Evolutionary conservation across 805 yeast genomes (phyloP), one percentile per base, ranked within the genome.

Genomic region (Candida pseudofarinosa): DNA sequence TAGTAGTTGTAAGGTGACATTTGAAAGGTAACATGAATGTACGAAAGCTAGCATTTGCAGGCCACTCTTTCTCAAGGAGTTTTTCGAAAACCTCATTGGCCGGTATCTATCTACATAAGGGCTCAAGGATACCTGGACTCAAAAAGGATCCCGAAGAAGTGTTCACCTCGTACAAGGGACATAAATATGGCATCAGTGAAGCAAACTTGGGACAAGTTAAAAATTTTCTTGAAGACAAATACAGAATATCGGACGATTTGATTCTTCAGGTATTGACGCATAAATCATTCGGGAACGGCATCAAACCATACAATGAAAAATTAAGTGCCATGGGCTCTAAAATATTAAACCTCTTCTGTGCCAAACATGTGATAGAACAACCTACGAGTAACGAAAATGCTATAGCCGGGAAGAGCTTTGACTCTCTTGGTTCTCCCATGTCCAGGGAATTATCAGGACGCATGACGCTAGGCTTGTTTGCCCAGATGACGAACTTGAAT

Each of bases 281-380:
- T 68, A 91, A 91, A 67, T 87, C 96, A 17, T 91, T 89, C 72
- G 95, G 95, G 4, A 95, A 88, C 65, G 97, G 96, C 7, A 71
- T 77, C 48, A 80, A 83, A 54, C 97, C 97, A 5, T 88, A 86
- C 67, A 91, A 90, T 66, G 97, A 89, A 60, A 85, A 84, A 61
- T 71, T 91, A 53, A 73, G 88, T 15, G 76, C 83, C 35, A 67
- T 88, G 59, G 97, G 95, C 14, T 58, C 75, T 31, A 83, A 82
- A 56, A 65, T 81, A 52, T 61, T 84, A 49, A 80, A 79, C 56
- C 67, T 74, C 39, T 60, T 55, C 42, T 62, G 73, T 33, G 71
- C 79, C 28, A 75, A 77, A 53, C 58, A 58, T 45, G 76, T 72
- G 13, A 73, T 51, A 42, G 48, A 43, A 35, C 50, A 51, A 16